phyloP scores from a whole-genome alignment of 177 flowering plant genomes.

The Vitis hybrid region DNA sequence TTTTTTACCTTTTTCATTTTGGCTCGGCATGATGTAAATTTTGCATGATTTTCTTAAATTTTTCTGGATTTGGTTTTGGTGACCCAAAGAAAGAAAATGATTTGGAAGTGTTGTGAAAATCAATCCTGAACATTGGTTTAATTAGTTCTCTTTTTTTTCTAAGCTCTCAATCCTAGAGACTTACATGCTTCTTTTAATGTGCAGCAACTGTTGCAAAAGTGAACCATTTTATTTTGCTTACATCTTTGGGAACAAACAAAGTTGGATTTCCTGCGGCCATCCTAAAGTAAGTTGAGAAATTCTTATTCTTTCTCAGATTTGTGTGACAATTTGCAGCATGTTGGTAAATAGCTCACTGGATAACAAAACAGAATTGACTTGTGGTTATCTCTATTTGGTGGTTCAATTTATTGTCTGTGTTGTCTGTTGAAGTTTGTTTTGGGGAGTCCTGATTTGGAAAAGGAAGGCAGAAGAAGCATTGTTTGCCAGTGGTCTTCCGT shows the following conservation, averaged over 20 bases:
- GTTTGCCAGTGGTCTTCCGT: slow-evolving; percentile 88
- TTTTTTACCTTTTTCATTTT: not conserved
- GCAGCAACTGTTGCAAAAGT: slow-evolving; percentile 80
- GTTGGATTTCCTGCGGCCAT: slow-evolving; percentile 96
- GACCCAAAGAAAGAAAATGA: too few species aligned
- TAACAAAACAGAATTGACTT: not conserved
- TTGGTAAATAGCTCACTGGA: not conserved
- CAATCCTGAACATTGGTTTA: not conserved
- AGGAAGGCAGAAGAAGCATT: slow-evolving; percentile 95
- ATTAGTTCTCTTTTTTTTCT: not conserved
- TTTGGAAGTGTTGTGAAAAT: not conserved
- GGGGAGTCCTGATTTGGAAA: slow-evolving; percentile 97
- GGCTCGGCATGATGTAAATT: not conserved
- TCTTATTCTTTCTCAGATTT: not conserved
- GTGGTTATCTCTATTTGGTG: not conserved
- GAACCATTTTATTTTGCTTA: slow-evolving; percentile 74
- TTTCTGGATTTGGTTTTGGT: too few species aligned
- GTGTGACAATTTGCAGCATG: not conserved
- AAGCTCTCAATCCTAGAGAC: not conserved
- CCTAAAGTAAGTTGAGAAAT: slow-evolving; percentile 64
- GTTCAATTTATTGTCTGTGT: not conserved
- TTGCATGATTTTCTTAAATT: not conserved
- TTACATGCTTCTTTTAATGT: slow-evolving; percentile 7
- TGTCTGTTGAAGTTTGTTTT: slow-evolving; percentile 64
- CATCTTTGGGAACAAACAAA: slow-evolving; percentile 94